phyloP scores from a whole-genome alignment of 345 rosid genomes.

The Lepidium didymum region DNA sequence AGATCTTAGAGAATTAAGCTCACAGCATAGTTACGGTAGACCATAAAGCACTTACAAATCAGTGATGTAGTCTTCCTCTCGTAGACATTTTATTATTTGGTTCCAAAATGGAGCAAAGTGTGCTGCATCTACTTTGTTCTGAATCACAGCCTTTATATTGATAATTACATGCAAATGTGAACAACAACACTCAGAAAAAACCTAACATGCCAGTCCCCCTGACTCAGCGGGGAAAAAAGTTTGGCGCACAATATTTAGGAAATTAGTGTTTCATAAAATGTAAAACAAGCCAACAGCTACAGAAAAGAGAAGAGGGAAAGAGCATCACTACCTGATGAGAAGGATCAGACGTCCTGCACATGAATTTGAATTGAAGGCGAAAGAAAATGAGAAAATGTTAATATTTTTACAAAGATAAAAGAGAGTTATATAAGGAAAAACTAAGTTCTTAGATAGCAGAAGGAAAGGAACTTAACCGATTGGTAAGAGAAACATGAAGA shows the following conservation, averaged over 20 bases:
- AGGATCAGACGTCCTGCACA: conserved; percentile 48
- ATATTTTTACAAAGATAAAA: background rate
- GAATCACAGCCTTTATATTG: conserved; percentile 44
- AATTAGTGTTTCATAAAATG: background rate
- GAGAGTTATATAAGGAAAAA: background rate
- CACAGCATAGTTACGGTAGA: conserved; percentile 7
- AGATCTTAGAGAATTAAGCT: conserved; percentile 2
- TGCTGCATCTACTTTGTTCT: conserved; percentile 70
- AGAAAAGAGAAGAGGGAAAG: background rate
- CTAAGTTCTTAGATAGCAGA: background rate
- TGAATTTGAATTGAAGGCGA: conserved; percentile 11
- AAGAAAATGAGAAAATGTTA: conserved; percentile 8
- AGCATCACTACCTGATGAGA: conserved; percentile 42
- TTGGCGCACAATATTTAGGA: background rate
- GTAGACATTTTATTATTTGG: conserved; percentile 72
- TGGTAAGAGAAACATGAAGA: conserved; percentile 53
- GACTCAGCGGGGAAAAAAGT: background rate
- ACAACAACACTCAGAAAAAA: conserved; percentile 5
- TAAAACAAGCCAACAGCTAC: conserved; percentile 16
- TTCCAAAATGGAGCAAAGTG: conserved; percentile 95
- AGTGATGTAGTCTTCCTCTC: conserved; percentile 91
- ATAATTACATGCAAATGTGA: conserved; percentile 13
- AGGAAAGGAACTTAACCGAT: conserved; percentile 42
- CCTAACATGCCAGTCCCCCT: background rate
- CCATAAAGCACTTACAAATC: conserved; percentile 51